Percentiles rank a stretch among this genome's conserved stretches.
Conservation (phyloP, 1,284 basidiomycete genomes). For the Boletus calvinii region DNA sequence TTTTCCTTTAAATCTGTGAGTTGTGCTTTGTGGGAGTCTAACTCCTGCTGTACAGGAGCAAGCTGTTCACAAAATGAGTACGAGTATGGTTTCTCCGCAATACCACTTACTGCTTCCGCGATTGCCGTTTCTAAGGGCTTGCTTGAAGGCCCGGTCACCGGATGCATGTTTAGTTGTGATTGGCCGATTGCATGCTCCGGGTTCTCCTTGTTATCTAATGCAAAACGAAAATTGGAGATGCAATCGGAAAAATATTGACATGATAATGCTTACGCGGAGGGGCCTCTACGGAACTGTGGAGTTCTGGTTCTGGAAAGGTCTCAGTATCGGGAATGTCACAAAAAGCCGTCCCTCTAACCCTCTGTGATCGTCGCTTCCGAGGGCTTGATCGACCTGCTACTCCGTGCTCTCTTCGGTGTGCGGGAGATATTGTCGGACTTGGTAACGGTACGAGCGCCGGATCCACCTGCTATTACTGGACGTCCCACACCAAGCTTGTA, state of each 20-base stretch:
- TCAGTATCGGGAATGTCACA: constrained; percentile 13
- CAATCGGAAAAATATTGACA: background rate
- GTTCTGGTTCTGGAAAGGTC: constrained; percentile 34
- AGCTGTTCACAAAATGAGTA: constrained; percentile 39
- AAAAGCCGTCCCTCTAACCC: constrained; percentile 38
- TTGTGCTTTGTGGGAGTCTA: constrained; percentile 42
- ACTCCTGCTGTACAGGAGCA: constrained; percentile 47
- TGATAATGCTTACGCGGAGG: constrained; percentile 18
- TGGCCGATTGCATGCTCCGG: constrained; percentile 6
- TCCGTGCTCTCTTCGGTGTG: constrained; percentile 45
- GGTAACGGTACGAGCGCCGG: constrained; percentile 61
- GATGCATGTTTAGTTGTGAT: constrained; percentile 13
- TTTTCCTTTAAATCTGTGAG: constrained; percentile 42
- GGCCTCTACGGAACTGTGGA: constrained; percentile 21
- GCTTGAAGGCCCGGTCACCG: constrained; percentile 17
- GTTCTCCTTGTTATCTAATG: constrained; percentile 11
- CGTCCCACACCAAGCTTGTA: constrained; percentile 69
- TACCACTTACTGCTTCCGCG: constrained; percentile 42
- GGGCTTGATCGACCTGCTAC: constrained; percentile 49
- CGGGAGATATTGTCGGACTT: constrained; percentile 52
- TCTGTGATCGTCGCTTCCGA: constrained; percentile 58
- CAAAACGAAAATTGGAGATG: background rate
- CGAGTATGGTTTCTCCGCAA: background rate
- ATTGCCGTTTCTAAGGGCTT: constrained; percentile 31
- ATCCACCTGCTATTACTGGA: constrained; percentile 60